These are phyloP conservation scores for Tetracladium maxilliforme DNA, from an alignment of 2,329 filamentous ascomycete species.

Conservation along the genomic window DNA sequence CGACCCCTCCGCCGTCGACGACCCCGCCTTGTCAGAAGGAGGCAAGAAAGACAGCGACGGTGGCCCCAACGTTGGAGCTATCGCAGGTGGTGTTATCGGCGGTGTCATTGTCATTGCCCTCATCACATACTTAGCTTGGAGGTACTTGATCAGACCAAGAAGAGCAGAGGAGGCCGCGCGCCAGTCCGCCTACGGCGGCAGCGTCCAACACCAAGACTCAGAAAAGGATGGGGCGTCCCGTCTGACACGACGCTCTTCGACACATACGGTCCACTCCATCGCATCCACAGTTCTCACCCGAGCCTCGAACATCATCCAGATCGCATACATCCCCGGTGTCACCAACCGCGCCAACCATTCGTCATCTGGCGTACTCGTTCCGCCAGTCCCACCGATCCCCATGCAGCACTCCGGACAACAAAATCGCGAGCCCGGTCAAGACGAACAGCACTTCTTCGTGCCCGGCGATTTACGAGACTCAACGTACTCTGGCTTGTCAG, in stretches of 20 bases:
- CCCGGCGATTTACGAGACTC: conserved; percentile 83
- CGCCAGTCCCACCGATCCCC: conserved; percentile 89
- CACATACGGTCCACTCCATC: conserved; percentile 78
- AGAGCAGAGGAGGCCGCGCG: conserved; percentile 39
- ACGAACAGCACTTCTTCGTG: conserved; percentile 87
- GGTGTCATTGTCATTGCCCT: conserved; percentile 64
- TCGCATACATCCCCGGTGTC: conserved; percentile 95
- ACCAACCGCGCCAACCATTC: conserved; percentile 79
- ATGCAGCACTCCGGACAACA: conserved; percentile 38
- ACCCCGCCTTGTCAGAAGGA: too few species aligned
- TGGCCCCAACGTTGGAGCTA: conserved; percentile 65
- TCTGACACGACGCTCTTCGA: conserved; percentile 55
- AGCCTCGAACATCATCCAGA: conserved; percentile 97
- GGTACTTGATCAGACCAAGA: conserved; percentile 72
- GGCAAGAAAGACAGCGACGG: too few species aligned
- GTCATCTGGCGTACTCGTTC: conserved; percentile 68
- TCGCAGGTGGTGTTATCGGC: conserved; percentile 82
- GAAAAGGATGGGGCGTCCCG: conserved; percentile 37
- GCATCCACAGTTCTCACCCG: conserved; percentile 90
- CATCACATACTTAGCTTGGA: conserved; percentile 70
- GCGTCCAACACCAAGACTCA: conserved; percentile 7
- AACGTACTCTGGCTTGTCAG: conserved; percentile 73
- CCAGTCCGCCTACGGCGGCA: conserved; percentile 17
- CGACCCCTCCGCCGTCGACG: too few species aligned
- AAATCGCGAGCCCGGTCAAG: conserved; percentile 40